Base-by-base conservation (phyloP, 139 green algal species). In the Spirogloea muscicola region DNA sequence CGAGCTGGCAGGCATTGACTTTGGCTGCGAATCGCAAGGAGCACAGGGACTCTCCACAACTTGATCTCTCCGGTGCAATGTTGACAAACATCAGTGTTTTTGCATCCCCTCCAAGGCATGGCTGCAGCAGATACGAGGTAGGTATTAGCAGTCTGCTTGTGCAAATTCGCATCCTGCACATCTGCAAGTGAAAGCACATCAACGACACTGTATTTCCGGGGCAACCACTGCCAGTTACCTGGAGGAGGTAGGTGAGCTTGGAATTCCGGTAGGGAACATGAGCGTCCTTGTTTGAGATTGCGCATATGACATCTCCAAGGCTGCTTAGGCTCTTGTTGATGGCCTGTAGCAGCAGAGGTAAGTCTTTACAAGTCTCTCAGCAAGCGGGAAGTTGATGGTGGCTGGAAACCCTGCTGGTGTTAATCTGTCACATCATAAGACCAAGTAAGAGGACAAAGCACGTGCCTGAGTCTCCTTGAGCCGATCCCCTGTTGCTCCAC, bases 81-180 rank as follows among this genome's bases (percentile, higher is more conserved):
- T 96, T 96, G 74, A 96, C 89, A 87, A 96, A 96, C 92, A 97
- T 97, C 36, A 97, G 87, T 36, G 90, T 94, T 83, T 97, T 97
- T 44, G 89, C 82, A 64, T 94, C 89, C 21, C 89, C 89, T 1
- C 92, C 89, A 49, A 97, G 72, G 82, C 85, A 94, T 31, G 85
- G 85, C 72, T 80, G 72, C 46, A 3, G 27, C 40, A 21, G n/a
- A 55, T n/a, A 55, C 46, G n/a, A 55, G 46, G n/a, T 55, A 55
- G 46, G 46, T n/a, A 21, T n/a, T 21, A 31, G 21, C 46, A 55
- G n/a, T 21, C 21, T n/a, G 21, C 21, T 55, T n/a, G n/a, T 21
- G n/a, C 46, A 21, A 55, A 75, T 7, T 75, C 58, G 16, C 71
- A 74, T 21, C 21, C n/a, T 21, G n/a, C 36, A 64, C 55, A 10